Base-by-base conservation (phyloP, 176 grass and related monocot species). In the Rhipidocladum racemiflorum region DNA sequence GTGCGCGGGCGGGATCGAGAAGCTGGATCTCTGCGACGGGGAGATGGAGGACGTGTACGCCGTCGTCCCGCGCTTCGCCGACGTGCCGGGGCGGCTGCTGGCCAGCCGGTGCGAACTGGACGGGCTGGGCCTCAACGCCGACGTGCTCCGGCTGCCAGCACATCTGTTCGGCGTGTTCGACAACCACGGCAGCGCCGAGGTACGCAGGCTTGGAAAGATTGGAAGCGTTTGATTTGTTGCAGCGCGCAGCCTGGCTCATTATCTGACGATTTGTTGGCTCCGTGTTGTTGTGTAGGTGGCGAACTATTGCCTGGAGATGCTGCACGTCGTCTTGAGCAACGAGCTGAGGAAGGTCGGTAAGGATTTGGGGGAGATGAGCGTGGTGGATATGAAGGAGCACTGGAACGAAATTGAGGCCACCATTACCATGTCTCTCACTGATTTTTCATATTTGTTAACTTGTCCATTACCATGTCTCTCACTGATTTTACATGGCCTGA, bases 41-140 rank as follows among this genome's bases (percentile, higher is more conserved):
- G 94, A 94, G 83, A 97, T 94, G 94, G 94, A 97, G 84, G 94
- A 97, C 88, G 84, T 91, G 2, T 79, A 49, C 69, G 70, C 61
- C 27, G 89, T 81, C 7, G 39, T 87, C 2, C 91, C 91, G 27
- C 85, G 81, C 38, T 94, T 94, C 73, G 92, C 50, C 13, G 67
- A 91, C 76, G 81, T 94, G 76, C 94, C 94, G 27, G 70, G 90
- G 70, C 84, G 78, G 43, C 86, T 97, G 71, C 87, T 97, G 16
- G 90, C 89, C 51, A 86, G 74, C 27, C 80, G 82, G 46, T 39
- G 65, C 5, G 74, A 70, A 23, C 73, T 93, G 15, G 94, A 97
- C 25, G 91, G 89, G 12, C 51, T 92, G 20, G 82, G 89, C 23
- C 40, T 86, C 44, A 83, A 90, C 66, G 77, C 86, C 36, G 75